phyloP scores from a whole-genome alignment of 2,329 filamentous ascomycete genomes.

The Emericellopsis atlantica region DNA sequence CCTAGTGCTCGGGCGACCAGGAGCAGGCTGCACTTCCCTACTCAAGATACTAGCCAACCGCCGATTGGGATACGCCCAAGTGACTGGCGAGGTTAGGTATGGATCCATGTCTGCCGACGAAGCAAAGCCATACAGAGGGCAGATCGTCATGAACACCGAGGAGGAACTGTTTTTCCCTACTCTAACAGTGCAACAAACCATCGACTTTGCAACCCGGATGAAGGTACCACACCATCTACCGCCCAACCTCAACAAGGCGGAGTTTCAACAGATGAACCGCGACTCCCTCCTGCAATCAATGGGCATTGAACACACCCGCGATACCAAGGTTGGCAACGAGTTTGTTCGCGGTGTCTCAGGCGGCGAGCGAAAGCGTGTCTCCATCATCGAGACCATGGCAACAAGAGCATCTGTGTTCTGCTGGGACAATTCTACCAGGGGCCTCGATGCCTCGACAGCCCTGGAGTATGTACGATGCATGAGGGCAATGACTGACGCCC shows the following conservation, averaged over 20 bases:
- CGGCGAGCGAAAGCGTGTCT: slow-evolving; percentile 57
- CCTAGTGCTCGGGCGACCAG: slow-evolving; percentile 17
- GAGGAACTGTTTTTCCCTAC: slow-evolving; percentile 53
- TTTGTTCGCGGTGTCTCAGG: slow-evolving; percentile 46
- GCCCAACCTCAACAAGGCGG: slow-evolving; percentile 9
- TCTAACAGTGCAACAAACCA: slow-evolving; percentile 49
- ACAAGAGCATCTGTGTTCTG: slow-evolving; percentile 24
- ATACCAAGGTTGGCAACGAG: slow-evolving; percentile 54
- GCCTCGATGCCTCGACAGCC: slow-evolving; percentile 58
- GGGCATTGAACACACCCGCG: slow-evolving; percentile 50
- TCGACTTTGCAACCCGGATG: slow-evolving; percentile 50
- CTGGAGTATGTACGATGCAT: slow-evolving; percentile 53
- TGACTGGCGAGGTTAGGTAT: slow-evolving; percentile 12
- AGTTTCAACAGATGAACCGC: slow-evolving; percentile 16
- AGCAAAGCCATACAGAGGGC: slow-evolving; percentile 11
- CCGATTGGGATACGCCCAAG: slow-evolving; percentile 12
- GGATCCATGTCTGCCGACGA: slow-evolving; percentile 11
- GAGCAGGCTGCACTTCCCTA: slow-evolving; percentile 17
- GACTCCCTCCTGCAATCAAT: slow-evolving; percentile 37
- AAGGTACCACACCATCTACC: slow-evolving; percentile 47
- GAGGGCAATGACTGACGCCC: slow-evolving; percentile 49
- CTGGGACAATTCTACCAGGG: slow-evolving; percentile 60
- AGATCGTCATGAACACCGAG: slow-evolving; percentile 19
- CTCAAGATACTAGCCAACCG: slow-evolving; percentile 16
- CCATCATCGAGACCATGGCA: slow-evolving; percentile 52